Conservation (phyloP, 192 early-diverging fungal species). For the Entomortierella beljakovae region DNA sequence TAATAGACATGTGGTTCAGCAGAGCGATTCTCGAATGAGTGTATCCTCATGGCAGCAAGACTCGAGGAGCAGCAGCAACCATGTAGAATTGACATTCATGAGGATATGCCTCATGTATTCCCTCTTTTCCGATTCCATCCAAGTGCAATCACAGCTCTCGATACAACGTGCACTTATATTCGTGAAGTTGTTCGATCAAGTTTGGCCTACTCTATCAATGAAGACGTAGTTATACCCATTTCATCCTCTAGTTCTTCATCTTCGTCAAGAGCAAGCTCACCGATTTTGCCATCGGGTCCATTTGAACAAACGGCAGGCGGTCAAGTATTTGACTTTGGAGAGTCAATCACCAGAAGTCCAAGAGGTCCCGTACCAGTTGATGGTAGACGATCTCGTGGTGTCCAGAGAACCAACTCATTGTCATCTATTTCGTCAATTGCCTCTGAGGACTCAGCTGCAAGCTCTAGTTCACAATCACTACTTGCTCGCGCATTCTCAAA, state of each 20-base stretch:
- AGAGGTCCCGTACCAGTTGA: background rate
- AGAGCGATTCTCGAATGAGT: slow-evolving; percentile 60
- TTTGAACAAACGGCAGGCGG: background rate
- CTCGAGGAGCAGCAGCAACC: slow-evolving; percentile 35
- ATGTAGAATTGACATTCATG: slow-evolving; percentile 40
- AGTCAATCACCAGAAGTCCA: background rate
- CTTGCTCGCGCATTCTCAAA: background rate
- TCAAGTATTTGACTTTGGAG: background rate
- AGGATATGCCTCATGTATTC: slow-evolving; percentile 65
- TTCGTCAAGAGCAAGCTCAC: background rate
- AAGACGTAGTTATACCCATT: slow-evolving; percentile 29
- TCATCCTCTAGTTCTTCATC: slow-evolving; percentile 10
- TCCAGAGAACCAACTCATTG: slow-evolving; percentile 4
- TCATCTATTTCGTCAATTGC: background rate
- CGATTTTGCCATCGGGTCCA: background rate
- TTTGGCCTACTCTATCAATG: background rate
- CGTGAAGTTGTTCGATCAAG: slow-evolving; percentile 7
- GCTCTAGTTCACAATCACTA: background rate
- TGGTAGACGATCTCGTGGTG: background rate
- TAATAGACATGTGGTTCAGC: slow-evolving; percentile 55
- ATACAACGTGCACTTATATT: slow-evolving; percentile 30
- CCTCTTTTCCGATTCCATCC: slow-evolving; percentile 54
- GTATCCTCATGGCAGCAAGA: slow-evolving; percentile 45
- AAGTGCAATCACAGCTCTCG: slow-evolving; percentile 18
- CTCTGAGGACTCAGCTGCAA: background rate